Percentiles rank a stretch among this genome's conserved stretches.
Evolutionary conservation across 306 rosid species (phyloP).

Genomic region (Lathyrus tuberosus): DNA sequence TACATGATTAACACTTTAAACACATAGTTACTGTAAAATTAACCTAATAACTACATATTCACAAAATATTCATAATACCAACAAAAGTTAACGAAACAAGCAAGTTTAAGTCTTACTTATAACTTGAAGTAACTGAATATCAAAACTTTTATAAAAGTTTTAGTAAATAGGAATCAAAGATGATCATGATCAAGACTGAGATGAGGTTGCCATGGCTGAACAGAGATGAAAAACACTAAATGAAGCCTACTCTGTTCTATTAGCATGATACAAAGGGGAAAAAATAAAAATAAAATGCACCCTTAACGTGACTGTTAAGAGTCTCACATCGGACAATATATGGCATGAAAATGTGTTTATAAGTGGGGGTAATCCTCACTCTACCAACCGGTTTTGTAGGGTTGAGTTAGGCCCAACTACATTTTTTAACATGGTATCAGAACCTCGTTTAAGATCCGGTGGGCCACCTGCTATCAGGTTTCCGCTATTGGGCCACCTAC

Average conservation of each 20-base stretch:
- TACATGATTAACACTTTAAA: background rate
- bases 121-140: conserved; percentile 2
- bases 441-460: too few species aligned
- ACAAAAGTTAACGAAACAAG: background rate
- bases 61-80: background rate
- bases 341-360: too few species aligned
- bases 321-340: too few species aligned
- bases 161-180: conserved; percentile 6
- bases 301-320: background rate
- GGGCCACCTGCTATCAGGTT: too few species aligned
- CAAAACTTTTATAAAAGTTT: background rate
- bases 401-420: too few species aligned
- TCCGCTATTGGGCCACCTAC: too few species aligned
- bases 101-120: background rate
- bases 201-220: background rate
- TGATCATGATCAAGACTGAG: background rate
- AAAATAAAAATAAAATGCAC: background rate
- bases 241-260: background rate
- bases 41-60: background rate
- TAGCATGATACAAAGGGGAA: background rate
- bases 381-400: too few species aligned
- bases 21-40: background rate
- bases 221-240: background rate
- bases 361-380: too few species aligned
- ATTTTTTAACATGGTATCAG: too few species aligned